Base-by-base conservation (phyloP, 345 rosid genomes). In the Leavenworthia alabamica region DNA sequence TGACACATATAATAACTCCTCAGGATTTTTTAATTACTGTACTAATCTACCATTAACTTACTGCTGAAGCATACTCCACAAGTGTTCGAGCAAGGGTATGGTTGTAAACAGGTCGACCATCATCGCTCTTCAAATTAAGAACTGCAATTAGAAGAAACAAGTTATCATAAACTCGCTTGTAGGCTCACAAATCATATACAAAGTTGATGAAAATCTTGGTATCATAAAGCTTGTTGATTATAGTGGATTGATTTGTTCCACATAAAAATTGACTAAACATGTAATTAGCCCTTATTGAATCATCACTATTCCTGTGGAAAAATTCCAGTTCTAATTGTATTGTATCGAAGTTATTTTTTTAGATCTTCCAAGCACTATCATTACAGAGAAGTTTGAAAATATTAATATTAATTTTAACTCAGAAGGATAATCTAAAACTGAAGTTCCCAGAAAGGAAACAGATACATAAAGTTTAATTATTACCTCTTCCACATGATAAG, bases 61-160 rank as follows among this genome's bases (percentile, higher is more conserved):
- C 96, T 10, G 99, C 99, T 44, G 97, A 89, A 40, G 96, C 89
- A 74, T 93, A 93, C 74, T 93, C 94, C 66, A 89, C 99, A 68
- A 89, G 60, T 58, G 83, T 87, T 0, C 67, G 71, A 53, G 94
- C 88, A 51, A 86, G 94, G 4, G 96, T 86, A 72, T 82, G 96
- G 76, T 92, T 92, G 81, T 85, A 92, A 71, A 59, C 61, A 35
- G 76, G 75, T 17, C 22, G 28, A 68, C 24, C 35, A 61, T 78
- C 69, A 47, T 64, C 57, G 35, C 60, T 70, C 75, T 75, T 81
- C 40, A 76, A 57, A 67, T 58, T 74, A 12, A 92, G 71, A 52
- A 80, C 97, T 86, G 77, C 66, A 71, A 11, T 17, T 3, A 16
- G 5, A 23, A 20, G 66, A 72, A 20, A 43, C 8, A 60, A 63